Evolutionary conservation across 805 yeast genomes (phyloP), one percentile per base, ranked within the genome.

Genomic region (Myxozyma udenii): DNA sequence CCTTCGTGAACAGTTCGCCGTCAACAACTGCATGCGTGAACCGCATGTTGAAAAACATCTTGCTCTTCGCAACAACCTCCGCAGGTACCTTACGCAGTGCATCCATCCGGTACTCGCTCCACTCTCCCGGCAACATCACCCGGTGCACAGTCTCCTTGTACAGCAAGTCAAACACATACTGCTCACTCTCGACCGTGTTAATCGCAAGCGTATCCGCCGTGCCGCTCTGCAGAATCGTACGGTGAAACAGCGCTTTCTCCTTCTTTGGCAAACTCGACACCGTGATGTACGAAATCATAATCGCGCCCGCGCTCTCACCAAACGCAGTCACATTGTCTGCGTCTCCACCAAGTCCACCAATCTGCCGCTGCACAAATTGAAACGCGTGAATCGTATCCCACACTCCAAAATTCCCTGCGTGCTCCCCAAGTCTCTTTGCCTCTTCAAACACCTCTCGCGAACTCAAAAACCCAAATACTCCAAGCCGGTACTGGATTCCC

Each of bases 331-430:
- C 66, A 39, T 64, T 62, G 6, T 71, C 69, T 0, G 66, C 64
- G 59, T 75, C 65, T 39, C 79, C 78, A 16, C 76, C 76, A 57
- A 75, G 73, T 32, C 67, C 56, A 14, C 53, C 53, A 49, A 74
- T 73, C 57, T 71, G 55, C 53, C 72, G 62, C 45, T 67, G 65
- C 2, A 66, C 62, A 78, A 78, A 75, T 58, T 73, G 74, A 14
- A 75, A 48, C 18, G 44, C 52, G 22, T 41, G 44, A 21, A 48
- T 40, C 14, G 25, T 24, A 57, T 75, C 78, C 74, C 76, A 73
- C 35, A 74, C 66, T 1, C 77, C 77, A 46, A 68, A 67, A 49
- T 74, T 70, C 19, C 66, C 48, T 3, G 49, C 42, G 3, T 39
- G 47, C 22, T 52, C 57, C 9, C 41, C 49, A 32, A 43, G 49